Evolutionary conservation across 2,329 filamentous ascomycete genomes (phyloP), one percentile per base, ranked within the genome.

Genomic region (Bisporella sp.): DNA sequence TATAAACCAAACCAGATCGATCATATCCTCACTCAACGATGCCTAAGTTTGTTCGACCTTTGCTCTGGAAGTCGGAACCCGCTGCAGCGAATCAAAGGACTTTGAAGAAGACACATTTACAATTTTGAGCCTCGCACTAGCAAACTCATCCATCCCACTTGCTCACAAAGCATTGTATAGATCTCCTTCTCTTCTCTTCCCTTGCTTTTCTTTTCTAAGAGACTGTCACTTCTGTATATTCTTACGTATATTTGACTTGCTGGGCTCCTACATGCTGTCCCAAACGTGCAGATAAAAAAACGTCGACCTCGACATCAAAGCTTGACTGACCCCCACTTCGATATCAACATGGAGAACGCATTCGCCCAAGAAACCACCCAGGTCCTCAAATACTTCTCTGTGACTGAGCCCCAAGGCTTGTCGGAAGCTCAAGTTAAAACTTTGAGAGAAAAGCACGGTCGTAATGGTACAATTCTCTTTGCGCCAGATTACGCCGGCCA

Each of bases 401-500:
- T 84, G 49, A 71, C 81, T 56, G 70, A 73, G 47, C 64, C 68
- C 41, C 66, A 69, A 56, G 83, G 83, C 59, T 70, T 87, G 61
- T 76, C 69, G 9, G 75, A 82, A 58, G 66, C 72, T n/a, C 81
- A 85, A 66, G 77, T 85, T 49, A 59, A 66, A 44, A 69, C 74
- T 47, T 70, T 75, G 56, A 74, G 78, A 56, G 68, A 69, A 46
- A 84, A 82, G 69, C 68, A 85, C 64, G 83, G 83, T 56, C 80
- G 76, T 65, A 87, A 87, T 74, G 75, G 83, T 86, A 72, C 54
- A 77, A 47, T 41, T 31, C 41, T n/a, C 42, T 48, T 55, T 59
- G 55, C 53, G 52, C 49, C 51, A 28, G 32, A 29, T 12, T 13
- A 6, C 43, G 47, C 41, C 47, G 41, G 35, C 45, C 21, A 50